A percentile compares a stretch with the other conserved stretches of the same genome.
These are phyloP conservation scores for Sugiyamaella novakii DNA, from an alignment of 1,139 yeast species.

Conservation along the genomic window DNA sequence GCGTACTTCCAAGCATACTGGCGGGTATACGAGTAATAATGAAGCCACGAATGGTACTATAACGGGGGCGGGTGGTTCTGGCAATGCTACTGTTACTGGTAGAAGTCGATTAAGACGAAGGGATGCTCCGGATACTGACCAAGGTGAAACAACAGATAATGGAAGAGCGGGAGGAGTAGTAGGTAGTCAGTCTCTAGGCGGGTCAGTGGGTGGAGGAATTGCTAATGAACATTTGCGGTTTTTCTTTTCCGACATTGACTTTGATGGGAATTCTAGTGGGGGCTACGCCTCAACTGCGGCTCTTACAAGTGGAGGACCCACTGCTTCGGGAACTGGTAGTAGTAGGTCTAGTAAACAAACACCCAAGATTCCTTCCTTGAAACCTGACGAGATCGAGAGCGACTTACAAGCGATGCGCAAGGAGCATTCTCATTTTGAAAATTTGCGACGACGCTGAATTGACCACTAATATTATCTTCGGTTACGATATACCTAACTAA, in stretches of 20 bases:
- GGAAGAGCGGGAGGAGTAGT: conserved; percentile 15
- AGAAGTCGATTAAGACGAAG: conserved; percentile 22
- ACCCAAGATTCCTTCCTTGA: conserved; percentile 19
- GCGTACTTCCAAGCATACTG: conserved; percentile 2
- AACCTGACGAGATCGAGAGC: conserved; percentile 21
- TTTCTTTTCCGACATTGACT: conserved; percentile 26
- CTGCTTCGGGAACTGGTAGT: conserved; percentile 4
- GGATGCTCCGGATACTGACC: conserved; percentile 14
- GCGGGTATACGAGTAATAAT: conserved; percentile 17
- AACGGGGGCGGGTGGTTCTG: conserved; percentile 14
- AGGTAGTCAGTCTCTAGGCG: conserved; percentile 16
- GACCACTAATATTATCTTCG: too few relatives aligned
- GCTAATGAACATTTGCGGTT: conserved; percentile 24
- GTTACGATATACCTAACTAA: too few relatives aligned
- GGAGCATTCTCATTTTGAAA: conserved; percentile 8
- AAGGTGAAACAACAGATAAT: conserved; percentile 17
- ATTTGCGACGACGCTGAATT: conserved; percentile 10
- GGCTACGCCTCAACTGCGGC: conserved; percentile 18
- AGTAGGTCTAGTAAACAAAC: conserved; percentile 17
- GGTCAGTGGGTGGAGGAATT: conserved; percentile 3
- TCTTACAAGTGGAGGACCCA: conserved; percentile 12
- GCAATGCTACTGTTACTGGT: conserved; percentile 9
- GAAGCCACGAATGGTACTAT: conserved; percentile 14
- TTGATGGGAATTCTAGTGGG: conserved; percentile 23
- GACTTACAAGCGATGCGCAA: conserved; percentile 17